phyloP scores from a whole-genome alignment of 2,329 filamentous ascomycete genomes.

The Penicillium thymicola region DNA sequence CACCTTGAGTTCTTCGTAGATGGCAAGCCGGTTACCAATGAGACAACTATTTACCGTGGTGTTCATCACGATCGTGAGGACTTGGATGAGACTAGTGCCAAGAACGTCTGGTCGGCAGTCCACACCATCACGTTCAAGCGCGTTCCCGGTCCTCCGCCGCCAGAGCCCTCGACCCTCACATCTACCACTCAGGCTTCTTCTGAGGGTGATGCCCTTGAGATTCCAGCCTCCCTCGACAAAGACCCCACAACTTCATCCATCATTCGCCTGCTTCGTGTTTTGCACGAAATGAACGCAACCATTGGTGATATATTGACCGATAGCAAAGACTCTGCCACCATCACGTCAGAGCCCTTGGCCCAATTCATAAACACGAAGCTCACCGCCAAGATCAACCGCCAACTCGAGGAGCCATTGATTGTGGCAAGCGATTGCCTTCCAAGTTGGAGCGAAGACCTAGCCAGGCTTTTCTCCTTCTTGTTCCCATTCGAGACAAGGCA shows the following conservation, averaged over 20 bases:
- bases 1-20: constrained; percentile 94
- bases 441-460: constrained; percentile 92
- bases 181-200: constrained; percentile 49
- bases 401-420: constrained; percentile 92
- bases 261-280: constrained; percentile 77
- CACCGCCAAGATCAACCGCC: constrained; percentile 94
- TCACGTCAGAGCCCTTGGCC: constrained; percentile 77
- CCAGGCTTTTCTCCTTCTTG: constrained; percentile 89
- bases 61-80: constrained; percentile 69
- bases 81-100: constrained; percentile 63
- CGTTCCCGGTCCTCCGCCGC: constrained; percentile 75
- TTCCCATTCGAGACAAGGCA: constrained; percentile 98
- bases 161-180: constrained; percentile 64
- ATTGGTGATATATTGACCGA: constrained; percentile 85
- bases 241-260: constrained; percentile 84
- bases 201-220: constrained; percentile 56
- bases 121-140: constrained; percentile 91
- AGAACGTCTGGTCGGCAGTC: constrained; percentile 84
- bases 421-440: constrained; percentile 96
- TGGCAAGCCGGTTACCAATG: constrained; percentile 76
- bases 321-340: constrained; percentile 65
- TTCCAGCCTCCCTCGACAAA: constrained; percentile 77
- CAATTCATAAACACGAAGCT: constrained; percentile 99
- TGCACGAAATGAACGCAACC: constrained; percentile 90
- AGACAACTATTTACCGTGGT: constrained; percentile 93